phyloP scores from a whole-genome alignment of 1,139 yeast species.

The Blastobotrys aristatus region DNA sequence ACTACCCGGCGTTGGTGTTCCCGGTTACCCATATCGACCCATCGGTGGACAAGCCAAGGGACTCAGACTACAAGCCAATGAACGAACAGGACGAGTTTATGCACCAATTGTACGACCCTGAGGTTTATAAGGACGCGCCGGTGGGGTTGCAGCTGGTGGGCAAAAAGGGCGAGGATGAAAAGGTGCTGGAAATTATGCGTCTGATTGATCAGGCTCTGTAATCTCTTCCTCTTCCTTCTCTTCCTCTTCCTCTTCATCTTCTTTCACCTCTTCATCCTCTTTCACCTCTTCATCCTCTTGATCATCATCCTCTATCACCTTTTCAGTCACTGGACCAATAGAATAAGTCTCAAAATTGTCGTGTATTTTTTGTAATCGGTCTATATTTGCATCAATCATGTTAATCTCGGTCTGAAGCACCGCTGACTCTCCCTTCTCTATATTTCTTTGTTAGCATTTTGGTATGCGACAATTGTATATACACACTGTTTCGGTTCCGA shows the following conservation, averaged over 20 bases:
- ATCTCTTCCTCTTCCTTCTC: not conserved
- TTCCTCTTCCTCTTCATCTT: not conserved
- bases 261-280: not conserved
- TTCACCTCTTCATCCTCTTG: not conserved
- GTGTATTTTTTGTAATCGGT: constrained; percentile 6
- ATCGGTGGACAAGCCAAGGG: constrained; percentile 33
- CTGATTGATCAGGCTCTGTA: constrained; percentile 10
- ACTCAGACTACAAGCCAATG: constrained; percentile 30
- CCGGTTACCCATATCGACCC: constrained; percentile 49
- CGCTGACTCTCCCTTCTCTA: not conserved
- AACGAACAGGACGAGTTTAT: constrained; percentile 30
- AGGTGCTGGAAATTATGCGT: constrained; percentile 20
- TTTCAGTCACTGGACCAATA: not conserved
- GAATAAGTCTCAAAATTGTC: not conserved
- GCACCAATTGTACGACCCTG: constrained; percentile 35
- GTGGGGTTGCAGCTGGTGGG: constrained; percentile 42
- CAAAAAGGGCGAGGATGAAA: constrained; percentile 40
- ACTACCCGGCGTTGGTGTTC: constrained; percentile 47
- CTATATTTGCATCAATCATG: constrained; percentile 13
- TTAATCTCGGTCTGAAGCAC: constrained; percentile 6
- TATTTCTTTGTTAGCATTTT: not conserved
- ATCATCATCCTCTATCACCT: not conserved
- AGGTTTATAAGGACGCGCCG: constrained; percentile 40
- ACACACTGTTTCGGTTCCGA: no score
- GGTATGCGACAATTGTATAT: no score